Evolutionary conservation across 116 monocot species (phyloP).

Genomic region (Dioscorea cayenensis): DNA sequence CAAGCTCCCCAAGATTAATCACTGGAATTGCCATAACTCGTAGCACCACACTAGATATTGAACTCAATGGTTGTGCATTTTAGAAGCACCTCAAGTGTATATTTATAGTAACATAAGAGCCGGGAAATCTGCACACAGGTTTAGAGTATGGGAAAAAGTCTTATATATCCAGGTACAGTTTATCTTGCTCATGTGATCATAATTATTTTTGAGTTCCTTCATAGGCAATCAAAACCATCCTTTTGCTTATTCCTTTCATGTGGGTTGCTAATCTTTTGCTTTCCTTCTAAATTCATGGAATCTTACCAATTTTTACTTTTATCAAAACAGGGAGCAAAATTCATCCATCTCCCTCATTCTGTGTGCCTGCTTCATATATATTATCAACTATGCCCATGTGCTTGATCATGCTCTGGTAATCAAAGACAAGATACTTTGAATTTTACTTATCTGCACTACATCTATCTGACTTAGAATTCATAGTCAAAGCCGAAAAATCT

Average conservation of each 20-base stretch:
- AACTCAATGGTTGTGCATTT: neutral
- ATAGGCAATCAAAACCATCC: neutral
- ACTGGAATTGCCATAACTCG: conserved; percentile 12
- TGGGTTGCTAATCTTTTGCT: neutral
- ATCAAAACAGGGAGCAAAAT: neutral
- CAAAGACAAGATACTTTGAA: too few species aligned
- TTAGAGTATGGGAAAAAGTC: neutral
- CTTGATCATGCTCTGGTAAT: too few species aligned
- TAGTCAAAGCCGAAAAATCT: too few species aligned
- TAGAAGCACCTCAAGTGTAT: too few species aligned
- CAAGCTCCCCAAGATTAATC: conserved; percentile 12
- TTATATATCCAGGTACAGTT: neutral
- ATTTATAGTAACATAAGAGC: too few species aligned
- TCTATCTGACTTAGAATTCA: too few species aligned
- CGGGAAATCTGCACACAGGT: too few species aligned
- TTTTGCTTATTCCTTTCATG: neutral
- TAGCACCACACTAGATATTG: neutral
- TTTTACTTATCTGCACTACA: too few species aligned
- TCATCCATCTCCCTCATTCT: too few species aligned
- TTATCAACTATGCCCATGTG: too few species aligned
- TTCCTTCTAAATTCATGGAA: neutral
- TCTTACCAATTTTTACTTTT: neutral
- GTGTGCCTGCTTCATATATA: neutral
- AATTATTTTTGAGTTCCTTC: neutral
- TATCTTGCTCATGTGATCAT: neutral